A percentile compares a stretch with the other conserved stretches of the same genome.
phyloP scores from a whole-genome alignment of 768 basidiomycete species.

The Auriscalpium orientale region DNA sequence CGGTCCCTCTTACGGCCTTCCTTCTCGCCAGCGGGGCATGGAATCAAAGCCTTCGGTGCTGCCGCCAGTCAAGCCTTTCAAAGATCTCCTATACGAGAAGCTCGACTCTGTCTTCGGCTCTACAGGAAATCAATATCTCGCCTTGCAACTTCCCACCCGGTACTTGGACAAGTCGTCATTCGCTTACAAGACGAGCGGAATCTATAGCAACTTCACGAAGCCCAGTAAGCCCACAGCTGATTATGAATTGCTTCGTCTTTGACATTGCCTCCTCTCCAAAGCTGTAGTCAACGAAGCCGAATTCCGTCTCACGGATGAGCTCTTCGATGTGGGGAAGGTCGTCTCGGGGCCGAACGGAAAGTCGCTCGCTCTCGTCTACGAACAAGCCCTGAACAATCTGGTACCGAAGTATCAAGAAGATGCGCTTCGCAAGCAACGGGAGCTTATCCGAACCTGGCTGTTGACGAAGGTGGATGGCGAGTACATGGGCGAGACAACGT shows the following conservation, averaged over 20 bases:
- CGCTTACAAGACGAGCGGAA: slow-evolving; percentile 23
- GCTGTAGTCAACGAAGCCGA: slow-evolving; percentile 23
- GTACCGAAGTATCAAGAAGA: slow-evolving; percentile 16
- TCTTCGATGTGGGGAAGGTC: slow-evolving; percentile 18
- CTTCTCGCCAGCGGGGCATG: neutral
- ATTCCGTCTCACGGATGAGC: slow-evolving; percentile 23
- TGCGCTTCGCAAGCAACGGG: slow-evolving; percentile 17
- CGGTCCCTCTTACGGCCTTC: too few relatives aligned
- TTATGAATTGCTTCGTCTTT: neutral
- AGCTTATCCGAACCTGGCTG: slow-evolving; percentile 22
- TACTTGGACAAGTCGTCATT: slow-evolving; percentile 18
- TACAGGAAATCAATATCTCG: slow-evolving; percentile 20
- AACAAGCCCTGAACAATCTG: slow-evolving; percentile 22
- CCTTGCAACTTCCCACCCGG: slow-evolving; percentile 23
- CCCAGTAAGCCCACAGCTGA: slow-evolving; percentile 2
- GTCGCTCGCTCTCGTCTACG: slow-evolving; percentile 22
- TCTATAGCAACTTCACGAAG: slow-evolving; percentile 24
- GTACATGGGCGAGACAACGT: neutral
- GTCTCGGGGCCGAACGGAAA: slow-evolving; percentile 21
- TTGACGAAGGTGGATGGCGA: slow-evolving; percentile 17
- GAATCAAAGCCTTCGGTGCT: neutral
- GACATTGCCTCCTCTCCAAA: neutral
- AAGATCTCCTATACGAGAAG: neutral
- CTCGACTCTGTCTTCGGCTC: slow-evolving; percentile 16
- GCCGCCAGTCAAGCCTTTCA: neutral